These are phyloP conservation scores for Paragyromitra xinjiangensis DNA, from an alignment of 495 filamentous ascomycete species.

Conservation along the genomic window DNA sequence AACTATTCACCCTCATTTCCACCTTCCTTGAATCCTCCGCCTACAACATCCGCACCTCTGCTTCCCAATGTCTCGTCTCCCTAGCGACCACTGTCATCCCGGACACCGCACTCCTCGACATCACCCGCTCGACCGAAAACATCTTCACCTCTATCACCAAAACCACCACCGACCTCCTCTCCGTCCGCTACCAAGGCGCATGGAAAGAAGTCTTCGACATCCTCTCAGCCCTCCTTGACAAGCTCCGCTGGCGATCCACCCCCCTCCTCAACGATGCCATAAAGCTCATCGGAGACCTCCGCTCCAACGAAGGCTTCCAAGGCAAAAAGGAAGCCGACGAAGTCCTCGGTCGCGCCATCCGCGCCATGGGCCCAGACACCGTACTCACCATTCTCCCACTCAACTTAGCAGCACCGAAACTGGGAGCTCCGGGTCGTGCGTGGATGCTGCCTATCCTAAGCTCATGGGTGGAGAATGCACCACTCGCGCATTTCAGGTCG, in stretches of 20 bases:
- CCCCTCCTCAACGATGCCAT: conserved; percentile 78
- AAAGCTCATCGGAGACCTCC: conserved; percentile 82
- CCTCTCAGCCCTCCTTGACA: conserved; percentile 83
- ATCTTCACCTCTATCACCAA: conserved; percentile 77
- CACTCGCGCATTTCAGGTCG: conserved; percentile 81
- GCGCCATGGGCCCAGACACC: conserved; percentile 84
- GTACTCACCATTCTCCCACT: conserved; percentile 83
- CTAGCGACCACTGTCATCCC: conserved; percentile 90
- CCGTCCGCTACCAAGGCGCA: conserved; percentile 88
- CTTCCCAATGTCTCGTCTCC: conserved; percentile 92
- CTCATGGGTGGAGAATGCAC: conserved; percentile 83
- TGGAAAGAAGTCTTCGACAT: conserved; percentile 97
- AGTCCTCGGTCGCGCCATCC: conserved; percentile 84
- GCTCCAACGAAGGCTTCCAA: conserved; percentile 85
- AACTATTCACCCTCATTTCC: conserved; percentile 78
- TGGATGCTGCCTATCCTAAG: conserved; percentile 93
- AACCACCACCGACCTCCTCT: conserved; percentile 74
- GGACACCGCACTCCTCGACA: conserved; percentile 77
- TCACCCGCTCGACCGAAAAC: conserved; percentile 88
- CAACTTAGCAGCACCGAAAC: conserved; percentile 78
- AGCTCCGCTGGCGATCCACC: conserved; percentile 81
- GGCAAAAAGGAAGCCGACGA: conserved; percentile 94
- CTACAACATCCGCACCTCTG: conserved; percentile 89
- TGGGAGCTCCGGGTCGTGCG: conserved; percentile 81
- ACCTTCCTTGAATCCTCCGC: conserved; percentile 83